A percentile compares a stretch with the other conserved stretches of the same genome.
Conservation (phyloP, 2,329 filamentous ascomycete species). For the Fusarium robinianum region DNA sequence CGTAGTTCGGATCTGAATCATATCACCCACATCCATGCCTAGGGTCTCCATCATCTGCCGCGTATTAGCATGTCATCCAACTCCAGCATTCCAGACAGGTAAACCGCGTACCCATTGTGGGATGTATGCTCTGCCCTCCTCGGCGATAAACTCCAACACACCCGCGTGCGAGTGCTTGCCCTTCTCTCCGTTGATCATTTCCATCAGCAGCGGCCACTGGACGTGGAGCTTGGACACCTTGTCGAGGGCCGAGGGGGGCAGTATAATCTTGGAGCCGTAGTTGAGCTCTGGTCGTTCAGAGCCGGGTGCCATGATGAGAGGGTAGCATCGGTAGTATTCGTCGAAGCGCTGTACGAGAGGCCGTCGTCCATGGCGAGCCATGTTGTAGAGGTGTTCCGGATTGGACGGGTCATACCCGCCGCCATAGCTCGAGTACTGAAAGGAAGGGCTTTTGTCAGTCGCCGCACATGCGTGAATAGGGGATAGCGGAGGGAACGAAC, state of each 20-base stretch:
- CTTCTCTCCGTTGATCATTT: constrained; percentile 86
- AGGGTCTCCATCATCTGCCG: constrained; percentile 90
- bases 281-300: constrained; percentile 88
- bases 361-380: constrained; percentile 52
- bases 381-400: constrained; percentile 54
- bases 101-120: constrained; percentile 92
- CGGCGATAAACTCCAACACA: constrained; percentile 95
- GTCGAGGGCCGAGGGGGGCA: constrained; percentile 94
- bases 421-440: constrained; percentile 46
- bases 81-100: too few species aligned
- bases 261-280: constrained; percentile 95
- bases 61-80: too few species aligned
- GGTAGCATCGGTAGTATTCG: constrained; percentile 98
- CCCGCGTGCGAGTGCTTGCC: constrained; percentile 86
- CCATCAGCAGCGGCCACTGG: constrained; percentile 95
- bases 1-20: constrained; percentile 93
- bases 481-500: constrained; percentile 14
- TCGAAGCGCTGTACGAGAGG: constrained; percentile 79
- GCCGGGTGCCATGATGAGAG: constrained; percentile 90
- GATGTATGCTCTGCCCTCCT: constrained; percentile 94
- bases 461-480: too few species aligned
- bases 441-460: constrained; percentile 4
- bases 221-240: constrained; percentile 96
- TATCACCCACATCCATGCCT: constrained; percentile 85
- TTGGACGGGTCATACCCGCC: constrained; percentile 53